Percentiles rank a stretch among this genome's conserved stretches.
Evolutionary conservation across 2,329 filamentous ascomycete genomes (phyloP).

Genomic region (Ophiocordyceps camponoti-saundersi): DNA sequence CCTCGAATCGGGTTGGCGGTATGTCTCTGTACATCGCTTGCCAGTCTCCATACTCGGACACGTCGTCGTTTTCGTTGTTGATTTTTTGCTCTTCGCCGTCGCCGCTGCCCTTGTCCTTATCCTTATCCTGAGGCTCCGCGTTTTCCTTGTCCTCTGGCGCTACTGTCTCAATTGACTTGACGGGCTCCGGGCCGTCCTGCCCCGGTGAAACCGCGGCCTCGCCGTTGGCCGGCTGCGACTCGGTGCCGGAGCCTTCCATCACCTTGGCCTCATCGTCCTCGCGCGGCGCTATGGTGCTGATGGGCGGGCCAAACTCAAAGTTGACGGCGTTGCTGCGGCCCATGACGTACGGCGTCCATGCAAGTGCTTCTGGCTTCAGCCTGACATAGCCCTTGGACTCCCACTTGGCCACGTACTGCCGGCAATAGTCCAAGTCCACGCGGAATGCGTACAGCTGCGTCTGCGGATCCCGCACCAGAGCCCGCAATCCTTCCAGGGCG

Average conservation of each 20-base stretch:
- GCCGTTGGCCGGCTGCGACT: constrained; percentile 10
- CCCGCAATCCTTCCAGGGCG: constrained; percentile 75
- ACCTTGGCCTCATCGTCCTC: constrained; percentile 47
- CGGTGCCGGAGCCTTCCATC: constrained; percentile 13
- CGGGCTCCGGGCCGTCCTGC: constrained; percentile 6
- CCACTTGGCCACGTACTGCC: constrained; percentile 76
- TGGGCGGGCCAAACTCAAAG: constrained; percentile 63
- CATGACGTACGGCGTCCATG: constrained; percentile 97
- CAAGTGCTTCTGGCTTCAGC: constrained; percentile 61
- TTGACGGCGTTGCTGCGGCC: constrained; percentile 67
- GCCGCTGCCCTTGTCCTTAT: constrained; percentile 9
- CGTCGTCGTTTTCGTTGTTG: constrained; percentile 9
- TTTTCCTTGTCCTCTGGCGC: constrained; percentile 16
- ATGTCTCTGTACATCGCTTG: constrained; percentile 35
- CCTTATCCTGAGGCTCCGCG: constrained; percentile 8
- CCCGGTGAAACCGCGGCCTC: constrained; percentile 1
- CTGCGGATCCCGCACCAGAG: constrained; percentile 74
- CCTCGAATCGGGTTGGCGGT: constrained; percentile 55
- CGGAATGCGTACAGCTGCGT: constrained; percentile 82
- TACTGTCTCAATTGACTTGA: constrained; percentile 14
- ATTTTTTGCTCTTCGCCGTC: constrained; percentile 6
- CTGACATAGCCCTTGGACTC: constrained; percentile 77
- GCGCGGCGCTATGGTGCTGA: constrained; percentile 76
- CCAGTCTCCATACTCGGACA: constrained; percentile 18
- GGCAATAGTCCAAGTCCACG: constrained; percentile 71